These are phyloP conservation scores for Globisporangium orthogonon DNA, from an alignment of 352 stramenopile species.

Conservation along the genomic window DNA sequence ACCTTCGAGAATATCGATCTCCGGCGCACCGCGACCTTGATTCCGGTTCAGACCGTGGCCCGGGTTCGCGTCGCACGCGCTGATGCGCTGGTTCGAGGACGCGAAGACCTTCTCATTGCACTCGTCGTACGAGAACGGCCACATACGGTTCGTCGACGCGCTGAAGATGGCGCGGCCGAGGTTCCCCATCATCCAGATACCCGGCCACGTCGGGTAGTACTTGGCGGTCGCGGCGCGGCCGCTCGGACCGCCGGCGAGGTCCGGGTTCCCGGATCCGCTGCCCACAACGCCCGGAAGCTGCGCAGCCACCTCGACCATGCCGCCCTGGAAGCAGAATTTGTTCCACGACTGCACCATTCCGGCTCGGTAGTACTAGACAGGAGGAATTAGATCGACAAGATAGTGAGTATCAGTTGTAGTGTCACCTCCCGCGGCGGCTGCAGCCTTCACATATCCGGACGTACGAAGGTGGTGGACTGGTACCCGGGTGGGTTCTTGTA, in stretches of 20 bases:
- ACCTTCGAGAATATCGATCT: slow-evolving; percentile 95
- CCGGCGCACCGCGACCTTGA: slow-evolving; percentile 88
- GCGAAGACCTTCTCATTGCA: slow-evolving; percentile 77
- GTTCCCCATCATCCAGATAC: slow-evolving; percentile 95
- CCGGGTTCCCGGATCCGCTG: slow-evolving; percentile 37
- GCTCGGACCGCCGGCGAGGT: slow-evolving; percentile 36
- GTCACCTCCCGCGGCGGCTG: too few relatives aligned
- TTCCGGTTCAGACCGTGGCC: slow-evolving; percentile 89
- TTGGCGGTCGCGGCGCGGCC: slow-evolving; percentile 38
- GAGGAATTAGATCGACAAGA: too few relatives aligned
- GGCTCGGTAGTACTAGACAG: slow-evolving; percentile 48
- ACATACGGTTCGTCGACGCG: slow-evolving; percentile 90
- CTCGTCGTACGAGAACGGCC: slow-evolving; percentile 94
- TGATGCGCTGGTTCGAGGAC: slow-evolving; percentile 73
- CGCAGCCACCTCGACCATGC: slow-evolving; percentile 88
- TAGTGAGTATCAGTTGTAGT: too few relatives aligned
- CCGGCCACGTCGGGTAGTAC: slow-evolving; percentile 89
- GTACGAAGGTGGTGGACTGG: slow-evolving; percentile 30
- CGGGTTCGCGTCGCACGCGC: slow-evolving; percentile 87
- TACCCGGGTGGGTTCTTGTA: slow-evolving; percentile 51
- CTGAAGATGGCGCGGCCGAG: slow-evolving; percentile 95
- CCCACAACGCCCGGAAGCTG: slow-evolving; percentile 75
- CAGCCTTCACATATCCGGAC: too few relatives aligned
- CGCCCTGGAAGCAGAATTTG: slow-evolving; percentile 94
- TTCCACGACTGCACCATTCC: slow-evolving; percentile 93